Evolutionary conservation across 371 early-diverging fungal genomes (phyloP).

Genomic region (Circinella umbellata): DNA sequence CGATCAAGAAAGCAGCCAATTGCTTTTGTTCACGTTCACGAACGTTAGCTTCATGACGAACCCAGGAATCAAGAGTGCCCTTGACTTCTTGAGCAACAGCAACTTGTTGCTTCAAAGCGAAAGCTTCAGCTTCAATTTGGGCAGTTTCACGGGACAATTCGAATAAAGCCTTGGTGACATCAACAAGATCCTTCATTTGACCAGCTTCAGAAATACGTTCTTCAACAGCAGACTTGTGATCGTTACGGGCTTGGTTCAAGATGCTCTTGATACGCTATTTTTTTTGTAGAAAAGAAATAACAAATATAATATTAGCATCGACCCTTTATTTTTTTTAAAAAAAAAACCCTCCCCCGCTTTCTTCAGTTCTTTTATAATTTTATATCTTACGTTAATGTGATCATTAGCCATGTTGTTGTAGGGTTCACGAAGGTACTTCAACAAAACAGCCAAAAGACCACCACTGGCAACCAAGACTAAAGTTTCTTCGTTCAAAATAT

Average conservation of each 20-base stretch:
- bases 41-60: constrained; percentile 91
- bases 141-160: constrained; percentile 95
- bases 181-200: constrained; percentile 92
- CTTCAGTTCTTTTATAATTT: background rate
- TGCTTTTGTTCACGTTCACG: constrained; percentile 95
- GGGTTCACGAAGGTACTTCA: constrained; percentile 84
- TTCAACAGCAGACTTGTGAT: constrained; percentile 91
- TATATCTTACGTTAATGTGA: constrained; percentile 64
- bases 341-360: background rate
- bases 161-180: constrained; percentile 92
- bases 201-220: constrained; percentile 89
- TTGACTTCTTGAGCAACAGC: constrained; percentile 86
- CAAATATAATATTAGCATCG: too few species aligned
- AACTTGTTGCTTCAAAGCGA: constrained; percentile 91
- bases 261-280: constrained; percentile 76
- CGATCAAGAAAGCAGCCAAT: constrained; percentile 85
- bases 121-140: constrained; percentile 89
- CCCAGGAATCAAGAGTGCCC: constrained; percentile 93
- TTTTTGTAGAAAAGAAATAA: background rate
- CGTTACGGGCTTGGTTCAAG: constrained; percentile 84
- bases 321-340: too few species aligned
- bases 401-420: constrained; percentile 88
- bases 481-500: constrained; percentile 93
- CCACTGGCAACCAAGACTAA: constrained; percentile 78
- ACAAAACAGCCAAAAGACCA: constrained; percentile 78